Conservation (phyloP, 768 basidiomycete species). For the Auriscalpium microsporum region DNA sequence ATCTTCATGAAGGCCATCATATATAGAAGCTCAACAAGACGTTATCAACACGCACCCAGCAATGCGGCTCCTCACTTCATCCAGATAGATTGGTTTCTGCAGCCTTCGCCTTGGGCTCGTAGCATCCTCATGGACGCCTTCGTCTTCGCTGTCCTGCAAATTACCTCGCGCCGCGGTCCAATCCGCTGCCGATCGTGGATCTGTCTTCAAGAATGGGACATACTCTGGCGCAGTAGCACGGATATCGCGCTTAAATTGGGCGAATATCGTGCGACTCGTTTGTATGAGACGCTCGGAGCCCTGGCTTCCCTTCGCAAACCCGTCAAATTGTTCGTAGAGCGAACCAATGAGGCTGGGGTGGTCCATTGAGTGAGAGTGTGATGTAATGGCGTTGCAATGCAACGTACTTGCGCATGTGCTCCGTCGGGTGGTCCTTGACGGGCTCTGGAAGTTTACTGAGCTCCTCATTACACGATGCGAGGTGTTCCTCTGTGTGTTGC, state of each 20-base stretch:
- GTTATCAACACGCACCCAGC: not conserved
- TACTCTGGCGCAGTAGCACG: slow-evolving; percentile 29
- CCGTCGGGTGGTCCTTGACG: slow-evolving; percentile 28
- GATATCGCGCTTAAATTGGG: slow-evolving; percentile 24
- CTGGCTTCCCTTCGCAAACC: slow-evolving; percentile 21
- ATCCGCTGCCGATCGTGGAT: not conserved
- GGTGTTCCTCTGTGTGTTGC: slow-evolving; percentile 17
- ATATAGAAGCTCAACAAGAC: not conserved
- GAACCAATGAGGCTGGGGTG: slow-evolving; percentile 21
- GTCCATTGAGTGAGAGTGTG: no score
- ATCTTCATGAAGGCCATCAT: not conserved
- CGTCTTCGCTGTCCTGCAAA: not conserved
- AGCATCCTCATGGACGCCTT: not conserved
- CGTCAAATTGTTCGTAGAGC: slow-evolving; percentile 25
- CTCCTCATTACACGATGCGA: slow-evolving; percentile 21
- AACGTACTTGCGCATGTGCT: slow-evolving; percentile 8
- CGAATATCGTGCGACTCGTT: slow-evolving; percentile 22
- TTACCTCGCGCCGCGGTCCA: not conserved
- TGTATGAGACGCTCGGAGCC: slow-evolving; percentile 24
- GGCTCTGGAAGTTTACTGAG: slow-evolving; percentile 22
- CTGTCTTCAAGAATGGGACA: slow-evolving; percentile 13
- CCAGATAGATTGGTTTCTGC: not conserved
- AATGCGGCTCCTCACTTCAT: not conserved
- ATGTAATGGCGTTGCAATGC: no score
- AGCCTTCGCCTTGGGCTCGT: not conserved